Percentiles rank a stretch among this genome's conserved stretches.
These are phyloP conservation scores for Smallanthus sonchifolius DNA, from an alignment of 129 eudicot species.

Conservation along the genomic window DNA sequence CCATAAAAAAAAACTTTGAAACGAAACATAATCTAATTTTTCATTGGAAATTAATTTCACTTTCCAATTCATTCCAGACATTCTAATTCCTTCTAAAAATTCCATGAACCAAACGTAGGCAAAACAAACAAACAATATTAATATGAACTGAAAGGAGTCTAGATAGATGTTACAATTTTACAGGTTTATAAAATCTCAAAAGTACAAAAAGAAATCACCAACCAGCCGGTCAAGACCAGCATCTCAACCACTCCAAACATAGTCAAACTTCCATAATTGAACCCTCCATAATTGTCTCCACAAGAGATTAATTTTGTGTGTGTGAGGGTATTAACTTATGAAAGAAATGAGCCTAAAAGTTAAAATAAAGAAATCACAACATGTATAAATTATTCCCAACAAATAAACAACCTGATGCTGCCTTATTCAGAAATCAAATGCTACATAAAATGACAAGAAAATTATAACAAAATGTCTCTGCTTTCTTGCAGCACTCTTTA, in stretches of 20 bases:
- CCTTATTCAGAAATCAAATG: constrained; percentile 30
- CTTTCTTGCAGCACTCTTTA: constrained; percentile 13
- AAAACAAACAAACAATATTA: too few relatives aligned
- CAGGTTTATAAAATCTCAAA: too few relatives aligned
- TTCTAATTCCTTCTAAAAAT: too few relatives aligned
- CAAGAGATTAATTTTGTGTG: not conserved
- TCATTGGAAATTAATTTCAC: too few relatives aligned
- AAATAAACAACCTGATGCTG: constrained; percentile 27
- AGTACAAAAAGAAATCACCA: not conserved
- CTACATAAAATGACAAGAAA: constrained; percentile 15
- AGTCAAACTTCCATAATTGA: constrained; percentile 3
- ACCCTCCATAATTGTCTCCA: not conserved
- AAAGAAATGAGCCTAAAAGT: not conserved
- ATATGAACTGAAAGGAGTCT: too few relatives aligned
- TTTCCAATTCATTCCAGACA: too few relatives aligned
- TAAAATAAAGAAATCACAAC: constrained; percentile 17
- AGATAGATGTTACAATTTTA: too few relatives aligned
- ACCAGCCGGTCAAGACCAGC: not conserved
- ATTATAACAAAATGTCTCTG: constrained; percentile 21
- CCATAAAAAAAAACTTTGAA: too few relatives aligned
- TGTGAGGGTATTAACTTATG: not conserved
- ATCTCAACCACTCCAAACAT: not conserved
- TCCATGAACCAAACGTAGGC: too few relatives aligned
- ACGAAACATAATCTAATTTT: too few relatives aligned
- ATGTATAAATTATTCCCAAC: constrained; percentile 23